A percentile compares a stretch with the other conserved stretches of the same genome.
Conservation (phyloP, 352 stramenopile genomes). For the Phytopythium vexans region DNA sequence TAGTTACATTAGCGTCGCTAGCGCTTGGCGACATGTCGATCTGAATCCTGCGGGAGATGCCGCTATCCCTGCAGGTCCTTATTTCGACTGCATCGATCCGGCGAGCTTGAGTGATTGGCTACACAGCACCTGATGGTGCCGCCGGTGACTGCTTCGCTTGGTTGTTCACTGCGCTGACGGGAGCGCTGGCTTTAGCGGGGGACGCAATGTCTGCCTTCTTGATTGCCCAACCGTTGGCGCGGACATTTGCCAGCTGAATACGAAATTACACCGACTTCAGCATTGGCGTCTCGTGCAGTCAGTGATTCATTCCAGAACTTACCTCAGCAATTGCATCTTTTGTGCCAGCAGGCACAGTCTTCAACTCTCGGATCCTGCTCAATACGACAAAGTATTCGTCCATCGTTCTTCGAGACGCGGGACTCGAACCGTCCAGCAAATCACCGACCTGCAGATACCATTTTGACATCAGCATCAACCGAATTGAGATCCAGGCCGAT, state of each 20-base stretch:
- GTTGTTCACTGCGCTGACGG: slow-evolving; percentile 2
- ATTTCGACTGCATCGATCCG: too few species aligned
- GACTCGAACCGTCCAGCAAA: slow-evolving; percentile 75
- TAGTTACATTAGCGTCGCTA: too few species aligned
- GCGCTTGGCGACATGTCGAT: too few species aligned
- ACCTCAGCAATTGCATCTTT: slow-evolving; percentile 56
- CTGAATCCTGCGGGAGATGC: background rate
- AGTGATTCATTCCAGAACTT: slow-evolving; percentile 9
- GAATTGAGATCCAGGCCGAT: slow-evolving; percentile 4
- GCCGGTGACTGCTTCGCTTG: slow-evolving; percentile 1
- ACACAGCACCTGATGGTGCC: background rate
- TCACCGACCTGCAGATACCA: slow-evolving; percentile 51
- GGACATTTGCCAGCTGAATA: slow-evolving; percentile 36
- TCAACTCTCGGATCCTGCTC: slow-evolving; percentile 44
- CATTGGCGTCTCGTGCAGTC: background rate
- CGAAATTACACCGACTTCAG: too few species aligned
- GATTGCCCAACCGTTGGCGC: slow-evolving; percentile 55
- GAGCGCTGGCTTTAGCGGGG: slow-evolving; percentile 13
- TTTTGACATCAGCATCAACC: background rate
- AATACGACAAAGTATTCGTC: slow-evolving; percentile 82
- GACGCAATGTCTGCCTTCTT: slow-evolving; percentile 24
- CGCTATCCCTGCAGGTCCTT: too few species aligned
- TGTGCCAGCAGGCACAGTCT: slow-evolving; percentile 20
- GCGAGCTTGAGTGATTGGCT: too few species aligned
- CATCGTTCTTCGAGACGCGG: slow-evolving; percentile 77